A percentile compares a stretch with the other conserved stretches of the same genome.
phyloP scores from a whole-genome alignment of 1,139 yeast genomes.

The Geotrichum citri-aurantii region DNA sequence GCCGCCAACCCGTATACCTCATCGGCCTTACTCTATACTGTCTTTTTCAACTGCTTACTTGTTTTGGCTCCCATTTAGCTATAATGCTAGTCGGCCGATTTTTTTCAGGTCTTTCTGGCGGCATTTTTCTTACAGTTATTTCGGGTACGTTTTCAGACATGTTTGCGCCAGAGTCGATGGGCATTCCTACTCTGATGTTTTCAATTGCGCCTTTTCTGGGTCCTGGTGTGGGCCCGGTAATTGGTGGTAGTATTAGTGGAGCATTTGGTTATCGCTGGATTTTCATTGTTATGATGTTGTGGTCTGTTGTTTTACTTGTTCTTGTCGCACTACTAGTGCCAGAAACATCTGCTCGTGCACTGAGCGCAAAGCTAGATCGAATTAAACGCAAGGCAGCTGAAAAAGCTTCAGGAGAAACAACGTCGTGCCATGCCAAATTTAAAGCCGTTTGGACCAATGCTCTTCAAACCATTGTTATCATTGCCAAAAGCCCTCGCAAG shows the following conservation, averaged over 20 bases:
- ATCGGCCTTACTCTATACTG: constrained; percentile 54
- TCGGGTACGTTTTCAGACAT: constrained; percentile 71
- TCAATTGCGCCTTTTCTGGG: constrained; percentile 70
- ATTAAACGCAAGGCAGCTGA: constrained; percentile 68
- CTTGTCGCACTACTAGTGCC: constrained; percentile 48
- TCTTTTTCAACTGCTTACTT: constrained; percentile 59
- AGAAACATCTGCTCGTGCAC: constrained; percentile 65
- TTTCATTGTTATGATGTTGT: constrained; percentile 62
- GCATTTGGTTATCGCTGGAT: constrained; percentile 53
- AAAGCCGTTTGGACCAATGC: constrained; percentile 26
- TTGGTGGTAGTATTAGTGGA: constrained; percentile 58
- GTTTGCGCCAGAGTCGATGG: constrained; percentile 51
- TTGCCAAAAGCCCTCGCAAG: constrained; percentile 42
- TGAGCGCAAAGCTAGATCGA: constrained; percentile 45
- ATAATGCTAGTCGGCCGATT: constrained; percentile 61
- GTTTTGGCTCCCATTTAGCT: constrained; percentile 57
- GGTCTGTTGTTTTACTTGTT: constrained; percentile 54
- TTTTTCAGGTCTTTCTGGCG: constrained; percentile 60
- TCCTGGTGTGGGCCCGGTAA: constrained; percentile 68
- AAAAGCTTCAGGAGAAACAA: constrained; percentile 50
- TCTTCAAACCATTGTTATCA: constrained; percentile 20
- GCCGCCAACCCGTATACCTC: constrained; percentile 61
- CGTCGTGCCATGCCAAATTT: constrained; percentile 88
- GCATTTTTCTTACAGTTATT: constrained; percentile 65
- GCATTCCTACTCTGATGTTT: constrained; percentile 64